These are phyloP conservation scores for Kurtzmaniella natalensis DNA, from an alignment of 1,139 yeast species.

Conservation along the genomic window DNA sequence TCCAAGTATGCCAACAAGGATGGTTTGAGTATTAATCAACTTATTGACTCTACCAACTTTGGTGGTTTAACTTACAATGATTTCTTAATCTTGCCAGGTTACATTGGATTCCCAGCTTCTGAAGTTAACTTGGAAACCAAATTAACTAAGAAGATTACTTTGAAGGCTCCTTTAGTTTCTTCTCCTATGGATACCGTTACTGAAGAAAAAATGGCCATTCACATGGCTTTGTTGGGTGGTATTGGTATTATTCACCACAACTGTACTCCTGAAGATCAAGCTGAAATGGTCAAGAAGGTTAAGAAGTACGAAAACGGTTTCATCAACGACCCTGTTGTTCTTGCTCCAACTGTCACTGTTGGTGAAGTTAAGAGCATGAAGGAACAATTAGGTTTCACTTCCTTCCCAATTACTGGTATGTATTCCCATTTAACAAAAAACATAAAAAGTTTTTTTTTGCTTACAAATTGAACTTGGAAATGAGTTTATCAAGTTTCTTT, in stretches of 20 bases:
- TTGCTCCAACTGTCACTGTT: constrained; percentile 71
- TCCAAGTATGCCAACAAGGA: constrained; percentile 66
- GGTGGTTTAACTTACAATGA: constrained; percentile 99
- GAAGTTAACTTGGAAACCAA: constrained; percentile 74
- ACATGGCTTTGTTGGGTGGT: constrained; percentile 98
- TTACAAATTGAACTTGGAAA: not conserved
- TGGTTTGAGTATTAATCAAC: constrained; percentile 78
- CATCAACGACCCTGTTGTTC: constrained; percentile 89
- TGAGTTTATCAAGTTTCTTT: no score
- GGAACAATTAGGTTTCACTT: constrained; percentile 80
- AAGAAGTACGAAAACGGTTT: constrained; percentile 97
- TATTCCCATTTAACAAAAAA: no score
- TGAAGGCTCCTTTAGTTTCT: constrained; percentile 92
- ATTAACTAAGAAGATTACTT: constrained; percentile 84
- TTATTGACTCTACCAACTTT: constrained; percentile 84
- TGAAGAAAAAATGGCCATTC: constrained; percentile 95
- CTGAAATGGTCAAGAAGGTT: constrained; percentile 95
- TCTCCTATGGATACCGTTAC: constrained; percentile 99
- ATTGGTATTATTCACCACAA: constrained; percentile 98
- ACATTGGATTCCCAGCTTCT: constrained; percentile 82
- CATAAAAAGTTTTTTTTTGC: not conserved
- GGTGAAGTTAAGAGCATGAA: constrained; percentile 76
- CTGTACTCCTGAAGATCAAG: constrained; percentile 95
- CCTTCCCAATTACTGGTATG: constrained; percentile 99
- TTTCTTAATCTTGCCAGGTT: constrained; percentile 91